Evolutionary conservation across 2,329 filamentous ascomycete species (phyloP), one percentile per base, ranked within the genome.

Genomic region (Nemania diffusa): DNA sequence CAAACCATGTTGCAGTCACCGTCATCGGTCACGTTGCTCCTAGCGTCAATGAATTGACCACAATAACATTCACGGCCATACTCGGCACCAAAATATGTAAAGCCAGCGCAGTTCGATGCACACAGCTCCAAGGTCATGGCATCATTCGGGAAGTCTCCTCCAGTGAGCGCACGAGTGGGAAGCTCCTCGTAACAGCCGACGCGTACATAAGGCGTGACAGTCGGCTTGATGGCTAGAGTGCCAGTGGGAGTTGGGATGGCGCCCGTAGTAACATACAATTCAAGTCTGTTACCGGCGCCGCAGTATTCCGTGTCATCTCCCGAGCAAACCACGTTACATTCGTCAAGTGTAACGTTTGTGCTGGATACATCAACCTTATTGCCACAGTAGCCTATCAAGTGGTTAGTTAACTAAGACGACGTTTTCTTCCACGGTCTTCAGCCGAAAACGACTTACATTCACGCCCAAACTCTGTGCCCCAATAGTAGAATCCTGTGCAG

Each of bases 391-490:
- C 80, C 79, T 81, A 53, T 37, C 13, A 13, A 34, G 24, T 20
- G 27, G 57, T 73, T 29, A 75, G 70, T 56, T n/a, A 58, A 44
- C 34, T 20, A 27, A 24, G 11, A 27, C 56, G 5, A 48, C 32
- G 32, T 34, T 24, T 48, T 26, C 50, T 3, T 29, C 13, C 5
- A 15, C 34, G 22, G 3, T 20, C 37, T 55, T 40, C 20, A 13
- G 42, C 26, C 5, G 53, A 34, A 34, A 56, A 74, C 48, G 58
- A 75, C 78, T 78, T 65, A 81, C 84, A 86, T 74, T 87, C 84
- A 29, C 82, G 78, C 9, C 84, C 83, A 67, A 84, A 87, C 71
- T 87, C 84, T 5, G 84, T 82, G 2, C 81, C 85, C 77, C 81
- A 86, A 70, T 83, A 85, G 52, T 78, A 76, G 72, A 81, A 86